phyloP scores from a whole-genome alignment of 2,329 filamentous ascomycete species.

The Alternaria dauci region DNA sequence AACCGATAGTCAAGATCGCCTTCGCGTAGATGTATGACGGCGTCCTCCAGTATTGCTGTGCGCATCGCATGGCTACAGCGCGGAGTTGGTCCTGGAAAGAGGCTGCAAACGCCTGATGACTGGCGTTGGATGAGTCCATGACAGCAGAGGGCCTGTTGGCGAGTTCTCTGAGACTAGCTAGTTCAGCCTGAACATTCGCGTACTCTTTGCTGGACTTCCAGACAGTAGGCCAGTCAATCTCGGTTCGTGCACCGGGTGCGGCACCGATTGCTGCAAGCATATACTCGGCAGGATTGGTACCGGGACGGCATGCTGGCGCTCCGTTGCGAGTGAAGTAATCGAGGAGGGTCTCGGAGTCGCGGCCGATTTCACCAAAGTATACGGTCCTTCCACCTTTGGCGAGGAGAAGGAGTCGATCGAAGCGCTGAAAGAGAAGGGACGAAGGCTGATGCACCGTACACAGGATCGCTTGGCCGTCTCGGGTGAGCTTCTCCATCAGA shows the following conservation, averaged over 20 bases:
- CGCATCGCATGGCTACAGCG: conserved; percentile 53
- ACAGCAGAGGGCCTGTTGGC: conserved; percentile 38
- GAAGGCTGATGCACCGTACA: conserved; percentile 99
- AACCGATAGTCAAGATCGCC: conserved; percentile 35
- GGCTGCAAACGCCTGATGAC: conserved; percentile 55
- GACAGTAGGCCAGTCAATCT: conserved; percentile 60
- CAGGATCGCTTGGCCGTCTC: conserved; percentile 82
- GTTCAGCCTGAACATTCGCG: conserved; percentile 45
- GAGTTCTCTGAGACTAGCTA: conserved; percentile 51
- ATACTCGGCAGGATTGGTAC: not conserved
- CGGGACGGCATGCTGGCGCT: no score
- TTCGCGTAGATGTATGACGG: conserved; percentile 55
- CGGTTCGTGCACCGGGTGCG: conserved; percentile 58
- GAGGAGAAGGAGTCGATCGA: conserved; percentile 81
- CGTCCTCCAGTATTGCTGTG: conserved; percentile 58
- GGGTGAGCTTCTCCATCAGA: conserved; percentile 38
- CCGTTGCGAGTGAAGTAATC: not conserved
- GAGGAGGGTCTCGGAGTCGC: not conserved
- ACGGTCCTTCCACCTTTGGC: conserved; percentile 78
- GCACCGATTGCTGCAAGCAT: conserved; percentile 70
- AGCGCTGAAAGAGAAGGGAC: conserved; percentile 91
- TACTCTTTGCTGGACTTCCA: conserved; percentile 47
- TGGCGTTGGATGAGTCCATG: conserved; percentile 55
- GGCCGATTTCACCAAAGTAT: conserved; percentile 69
- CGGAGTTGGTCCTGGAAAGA: conserved; percentile 46